Evolutionary conservation across 768 basidiomycete species (phyloP), one percentile per base, ranked within the genome.

Genomic region (Serendipita sp.): DNA sequence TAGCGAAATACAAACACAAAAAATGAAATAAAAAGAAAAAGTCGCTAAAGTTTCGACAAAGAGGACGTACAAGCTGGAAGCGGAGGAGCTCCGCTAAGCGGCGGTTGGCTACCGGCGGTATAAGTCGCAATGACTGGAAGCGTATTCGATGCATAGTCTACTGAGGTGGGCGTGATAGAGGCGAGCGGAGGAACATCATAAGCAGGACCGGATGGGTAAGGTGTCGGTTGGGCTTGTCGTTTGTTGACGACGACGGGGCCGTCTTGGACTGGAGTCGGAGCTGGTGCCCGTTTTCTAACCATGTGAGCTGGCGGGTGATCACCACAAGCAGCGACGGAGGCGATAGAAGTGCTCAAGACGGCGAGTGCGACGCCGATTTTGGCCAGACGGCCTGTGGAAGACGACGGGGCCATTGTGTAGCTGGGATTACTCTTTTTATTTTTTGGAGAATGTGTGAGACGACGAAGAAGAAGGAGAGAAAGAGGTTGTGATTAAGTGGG

Each of bases 1-100:
- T n/a, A 58, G 53, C 24, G 7, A n/a, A 11, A 11, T 11, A 9
- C 20, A 20, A 20, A 13, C 42, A 43, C 42, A 43, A 43, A 13
- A 43, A 43, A 43, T 13, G n/a, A 43, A 20, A 13, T 43, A n/a
- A n/a, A 14, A 38, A 2, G 14, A 38, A 38, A 38, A 38, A 7
- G 34, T 38, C 1, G 34, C n/a, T n/a, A n/a, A n/a, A n/a, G n/a
- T n/a, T 1, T 38, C 14, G 34, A 7, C 5, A 4, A 34, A 33
- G 65, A 58, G 4, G 1, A 73, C 79, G 64, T 71, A 86, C 86
- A 82, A n/a, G 77, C 53, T 4, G 53, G 90, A 9, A 92, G 74
- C 2, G 73, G 64, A 1, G 86, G 86, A 0, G 81, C 90, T 64
- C 85, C 85, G 33, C 80, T 68, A 43, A 86, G 74, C 1, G 85